Conservation (phyloP, 2,329 filamentous ascomycete genomes). For the Chaetomium sp. region DNA sequence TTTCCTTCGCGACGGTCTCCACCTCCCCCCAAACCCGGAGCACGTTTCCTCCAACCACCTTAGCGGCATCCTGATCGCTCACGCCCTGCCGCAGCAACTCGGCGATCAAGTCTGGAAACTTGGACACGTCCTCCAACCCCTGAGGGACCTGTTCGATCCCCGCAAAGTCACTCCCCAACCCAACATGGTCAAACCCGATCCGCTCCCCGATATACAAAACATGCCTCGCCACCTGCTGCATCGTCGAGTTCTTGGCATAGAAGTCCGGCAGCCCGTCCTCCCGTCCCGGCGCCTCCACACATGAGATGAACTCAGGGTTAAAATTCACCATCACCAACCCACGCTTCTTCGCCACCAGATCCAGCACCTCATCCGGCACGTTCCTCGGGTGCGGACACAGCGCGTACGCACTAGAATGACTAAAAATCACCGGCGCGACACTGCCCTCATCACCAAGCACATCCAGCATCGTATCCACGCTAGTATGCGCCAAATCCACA, state of each 20-base stretch:
- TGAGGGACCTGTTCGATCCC: slow-evolving; percentile 67
- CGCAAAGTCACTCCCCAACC: slow-evolving; percentile 88
- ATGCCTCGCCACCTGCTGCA: slow-evolving; percentile 78
- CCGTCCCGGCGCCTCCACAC: slow-evolving; percentile 58
- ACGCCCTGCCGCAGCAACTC: slow-evolving; percentile 74
- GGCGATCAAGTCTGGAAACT: slow-evolving; percentile 76
- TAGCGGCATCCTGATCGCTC: slow-evolving; percentile 70
- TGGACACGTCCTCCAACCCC: slow-evolving; percentile 82
- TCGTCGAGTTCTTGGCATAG: slow-evolving; percentile 68
- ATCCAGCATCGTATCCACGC: slow-evolving; percentile 81
- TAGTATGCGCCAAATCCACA: slow-evolving; percentile 80
- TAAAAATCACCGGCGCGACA: slow-evolving; percentile 82
- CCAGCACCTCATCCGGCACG: slow-evolving; percentile 80
- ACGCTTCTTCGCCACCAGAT: slow-evolving; percentile 71
- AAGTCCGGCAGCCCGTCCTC: slow-evolving; percentile 68
- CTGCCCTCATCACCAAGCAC: slow-evolving; percentile 69
- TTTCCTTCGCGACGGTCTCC: slow-evolving; percentile 67
- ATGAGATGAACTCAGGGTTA: slow-evolving; percentile 78
- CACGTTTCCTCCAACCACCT: slow-evolving; percentile 78
- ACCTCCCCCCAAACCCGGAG: slow-evolving; percentile 82
- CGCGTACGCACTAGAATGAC: slow-evolving; percentile 78
- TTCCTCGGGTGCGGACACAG: slow-evolving; percentile 89
- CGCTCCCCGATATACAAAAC: slow-evolving; percentile 78
- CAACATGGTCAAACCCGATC: slow-evolving; percentile 86
- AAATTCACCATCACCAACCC: slow-evolving; percentile 94